Conservation (phyloP, 2,329 filamentous ascomycete species). For the Hortaea werneckii region DNA sequence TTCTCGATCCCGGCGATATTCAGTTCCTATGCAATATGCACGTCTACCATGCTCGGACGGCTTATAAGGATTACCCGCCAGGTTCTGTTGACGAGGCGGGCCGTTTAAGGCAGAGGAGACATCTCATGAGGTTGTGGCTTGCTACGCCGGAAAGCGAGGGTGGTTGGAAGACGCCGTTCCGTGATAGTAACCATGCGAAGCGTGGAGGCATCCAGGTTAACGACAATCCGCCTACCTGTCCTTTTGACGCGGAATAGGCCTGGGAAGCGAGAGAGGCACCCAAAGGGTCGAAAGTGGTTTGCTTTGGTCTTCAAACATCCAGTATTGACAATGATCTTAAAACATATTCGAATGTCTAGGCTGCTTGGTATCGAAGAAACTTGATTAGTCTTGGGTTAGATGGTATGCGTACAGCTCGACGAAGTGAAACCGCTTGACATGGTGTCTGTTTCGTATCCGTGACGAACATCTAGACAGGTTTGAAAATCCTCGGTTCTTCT, state of each 20-base stretch:
- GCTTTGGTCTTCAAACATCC: too few species aligned
- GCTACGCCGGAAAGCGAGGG: constrained; percentile 72
- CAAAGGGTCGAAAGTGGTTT: too few species aligned
- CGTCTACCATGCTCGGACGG: constrained; percentile 70
- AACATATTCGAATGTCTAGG: too few species aligned
- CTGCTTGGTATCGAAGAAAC: too few species aligned
- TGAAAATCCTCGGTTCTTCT: too few species aligned
- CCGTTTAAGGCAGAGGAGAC: constrained; percentile 56
- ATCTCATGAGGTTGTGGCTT: constrained; percentile 77
- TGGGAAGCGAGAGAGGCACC: too few species aligned
- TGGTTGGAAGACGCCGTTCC: constrained; percentile 76
- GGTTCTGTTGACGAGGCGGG: constrained; percentile 2
- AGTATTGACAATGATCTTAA: too few species aligned
- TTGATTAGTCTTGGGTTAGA: too few species aligned
- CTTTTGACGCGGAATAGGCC: constrained; percentile 61
- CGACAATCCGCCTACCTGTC: constrained; percentile 62
- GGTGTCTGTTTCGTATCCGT: too few species aligned
- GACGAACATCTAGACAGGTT: too few species aligned
- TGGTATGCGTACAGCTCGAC: too few species aligned
- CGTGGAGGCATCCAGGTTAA: constrained; percentile 82
- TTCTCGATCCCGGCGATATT: constrained; percentile 77
- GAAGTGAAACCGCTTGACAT: too few species aligned
- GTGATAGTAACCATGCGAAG: constrained; percentile 74
- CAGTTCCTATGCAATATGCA: constrained; percentile 78
- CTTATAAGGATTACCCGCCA: constrained; percentile 61